Evolutionary conservation across 306 rosid species (phyloP).

Genomic region (Cicer arietinum): DNA sequence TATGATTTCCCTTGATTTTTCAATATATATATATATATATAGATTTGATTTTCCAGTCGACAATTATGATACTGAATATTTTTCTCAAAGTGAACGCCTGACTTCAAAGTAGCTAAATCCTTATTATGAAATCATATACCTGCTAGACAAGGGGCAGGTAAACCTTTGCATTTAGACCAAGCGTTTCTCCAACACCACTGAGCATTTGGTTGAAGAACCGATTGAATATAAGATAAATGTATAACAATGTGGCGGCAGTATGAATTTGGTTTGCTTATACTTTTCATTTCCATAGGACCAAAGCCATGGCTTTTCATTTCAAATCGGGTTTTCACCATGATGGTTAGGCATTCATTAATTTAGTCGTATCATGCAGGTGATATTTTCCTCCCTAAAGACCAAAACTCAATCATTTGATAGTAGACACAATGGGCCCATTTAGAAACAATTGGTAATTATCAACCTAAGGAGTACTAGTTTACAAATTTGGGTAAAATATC

Average conservation of each 20-base stretch:
- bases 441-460: constrained; percentile 23
- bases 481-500: background rate
- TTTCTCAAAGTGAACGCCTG: constrained; percentile 3
- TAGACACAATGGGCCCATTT: background rate
- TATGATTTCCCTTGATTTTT: too few relatives aligned
- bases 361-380: constrained; percentile 5
- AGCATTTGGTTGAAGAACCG: background rate
- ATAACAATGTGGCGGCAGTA: background rate
- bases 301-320: background rate
- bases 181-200: background rate
- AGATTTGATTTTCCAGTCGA: background rate
- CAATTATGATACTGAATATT: background rate
- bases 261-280: background rate
- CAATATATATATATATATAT: too few relatives aligned
- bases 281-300: background rate
- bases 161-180: background rate
- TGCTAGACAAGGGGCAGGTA: background rate
- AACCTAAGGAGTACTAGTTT: background rate
- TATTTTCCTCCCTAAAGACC: background rate
- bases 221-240: background rate
- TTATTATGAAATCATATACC: background rate
- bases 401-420: constrained; percentile 19
- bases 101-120: background rate
- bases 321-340: background rate
- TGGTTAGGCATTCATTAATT: background rate